Percentiles rank a stretch among this genome's conserved stretches.
Conservation (phyloP, 2,329 filamentous ascomycete genomes). For the Drechslera avenae region DNA sequence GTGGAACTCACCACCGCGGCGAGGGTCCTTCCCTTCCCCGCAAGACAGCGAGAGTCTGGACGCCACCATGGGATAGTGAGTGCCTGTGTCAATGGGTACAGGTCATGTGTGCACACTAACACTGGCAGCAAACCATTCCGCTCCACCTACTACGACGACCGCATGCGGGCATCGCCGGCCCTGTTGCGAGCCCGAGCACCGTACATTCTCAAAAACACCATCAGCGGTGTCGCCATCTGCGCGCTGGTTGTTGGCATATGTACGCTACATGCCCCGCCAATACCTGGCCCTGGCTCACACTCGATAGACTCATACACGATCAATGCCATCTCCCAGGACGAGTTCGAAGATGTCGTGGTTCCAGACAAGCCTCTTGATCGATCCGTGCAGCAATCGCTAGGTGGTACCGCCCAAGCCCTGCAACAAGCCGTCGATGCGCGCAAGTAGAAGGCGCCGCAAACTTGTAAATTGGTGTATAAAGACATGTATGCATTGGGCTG, state of each 20-base stretch:
- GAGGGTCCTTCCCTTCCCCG: constrained; percentile 22
- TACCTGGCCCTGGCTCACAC: constrained; percentile 15
- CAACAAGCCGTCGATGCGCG: constrained; percentile 38
- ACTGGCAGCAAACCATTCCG: constrained; percentile 53
- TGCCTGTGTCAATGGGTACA: constrained; percentile 9
- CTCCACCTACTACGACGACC: constrained; percentile 90
- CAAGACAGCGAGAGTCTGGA: constrained; percentile 22
- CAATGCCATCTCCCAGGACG: constrained; percentile 87
- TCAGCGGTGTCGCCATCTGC: constrained; percentile 78
- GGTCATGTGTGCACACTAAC: constrained; percentile 14
- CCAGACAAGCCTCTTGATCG: constrained; percentile 70
- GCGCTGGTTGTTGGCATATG: constrained; percentile 83
- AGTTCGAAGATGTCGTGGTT: constrained; percentile 93
- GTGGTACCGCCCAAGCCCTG: constrained; percentile 37
- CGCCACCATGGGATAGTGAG: constrained; percentile 45
- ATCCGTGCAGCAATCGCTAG: constrained; percentile 31
- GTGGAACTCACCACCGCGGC: constrained; percentile 30
- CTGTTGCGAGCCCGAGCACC: constrained; percentile 90
- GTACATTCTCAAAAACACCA: constrained; percentile 86
- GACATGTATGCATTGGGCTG: constrained; percentile 36
- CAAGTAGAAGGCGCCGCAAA: constrained; percentile 23
- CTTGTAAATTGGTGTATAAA: constrained; percentile 35
- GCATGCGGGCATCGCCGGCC: constrained; percentile 83
- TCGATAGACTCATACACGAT: constrained; percentile 71
- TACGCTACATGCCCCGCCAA: constrained; percentile 50